A percentile compares a stretch with the other conserved stretches of the same genome.
These are phyloP conservation scores for Debaryomycetaceae sp. DNA, from an alignment of 1,139 yeast species.

Conservation along the genomic window DNA sequence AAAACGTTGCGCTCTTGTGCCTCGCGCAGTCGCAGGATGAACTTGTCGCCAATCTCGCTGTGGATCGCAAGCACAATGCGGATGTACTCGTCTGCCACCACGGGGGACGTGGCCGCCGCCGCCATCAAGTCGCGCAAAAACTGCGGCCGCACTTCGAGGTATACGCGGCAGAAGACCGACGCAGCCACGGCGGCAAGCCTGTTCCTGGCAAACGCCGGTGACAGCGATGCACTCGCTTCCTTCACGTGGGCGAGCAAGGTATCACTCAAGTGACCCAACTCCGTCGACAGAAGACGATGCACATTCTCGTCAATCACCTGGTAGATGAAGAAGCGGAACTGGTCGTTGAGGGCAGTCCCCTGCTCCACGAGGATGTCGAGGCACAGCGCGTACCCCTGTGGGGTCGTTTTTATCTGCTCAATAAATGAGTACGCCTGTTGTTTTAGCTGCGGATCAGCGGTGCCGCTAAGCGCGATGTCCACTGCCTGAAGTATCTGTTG, in stretches of 20 bases:
- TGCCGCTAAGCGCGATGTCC: slow-evolving; percentile 76
- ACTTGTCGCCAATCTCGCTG: slow-evolving; percentile 89
- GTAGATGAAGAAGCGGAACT: slow-evolving; percentile 69
- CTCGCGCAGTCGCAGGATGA: slow-evolving; percentile 64
- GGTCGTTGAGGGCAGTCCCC: slow-evolving; percentile 33
- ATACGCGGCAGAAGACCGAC: slow-evolving; percentile 63
- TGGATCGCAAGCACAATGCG: slow-evolving; percentile 75
- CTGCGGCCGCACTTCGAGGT: slow-evolving; percentile 57
- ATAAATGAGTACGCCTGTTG: slow-evolving; percentile 83
- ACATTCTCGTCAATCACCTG: slow-evolving; percentile 75
- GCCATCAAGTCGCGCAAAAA: slow-evolving; percentile 65
- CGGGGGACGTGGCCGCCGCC: slow-evolving; percentile 11
- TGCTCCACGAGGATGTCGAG: slow-evolving; percentile 49
- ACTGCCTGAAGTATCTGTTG: slow-evolving; percentile 92
- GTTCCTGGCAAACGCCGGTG: slow-evolving; percentile 67
- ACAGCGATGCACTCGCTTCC: slow-evolving; percentile 19
- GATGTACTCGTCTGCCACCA: slow-evolving; percentile 61
- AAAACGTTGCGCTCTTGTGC: slow-evolving; percentile 61
- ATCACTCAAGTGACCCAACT: slow-evolving; percentile 41
- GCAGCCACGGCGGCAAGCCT: slow-evolving; percentile 75
- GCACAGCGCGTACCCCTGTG: slow-evolving; percentile 79
- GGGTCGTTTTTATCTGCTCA: slow-evolving; percentile 67
- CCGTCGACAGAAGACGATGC: slow-evolving; percentile 21
- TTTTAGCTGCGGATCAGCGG: slow-evolving; percentile 65
- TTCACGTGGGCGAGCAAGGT: slow-evolving; percentile 37